These are phyloP conservation scores for Primulina eburnea DNA, from an alignment of 257 asterid species.

Conservation along the genomic window DNA sequence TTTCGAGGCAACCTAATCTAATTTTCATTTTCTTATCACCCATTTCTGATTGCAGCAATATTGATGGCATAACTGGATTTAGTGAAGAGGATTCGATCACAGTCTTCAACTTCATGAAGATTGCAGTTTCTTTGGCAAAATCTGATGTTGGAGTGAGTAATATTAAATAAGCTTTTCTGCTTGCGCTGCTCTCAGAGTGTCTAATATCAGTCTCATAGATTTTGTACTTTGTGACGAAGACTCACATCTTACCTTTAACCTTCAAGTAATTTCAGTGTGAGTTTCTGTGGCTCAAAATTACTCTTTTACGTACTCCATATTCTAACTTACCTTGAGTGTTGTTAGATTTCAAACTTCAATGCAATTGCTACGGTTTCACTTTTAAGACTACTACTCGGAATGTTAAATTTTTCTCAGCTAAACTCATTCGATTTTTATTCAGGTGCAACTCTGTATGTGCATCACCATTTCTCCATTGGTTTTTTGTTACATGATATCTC, in stretches of 20 bases:
- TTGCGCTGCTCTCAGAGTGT: not conserved
- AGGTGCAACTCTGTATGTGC: constrained; percentile 1
- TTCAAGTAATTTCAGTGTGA: not conserved
- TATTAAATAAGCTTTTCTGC: not conserved
- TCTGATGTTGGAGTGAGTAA: constrained; percentile 51
- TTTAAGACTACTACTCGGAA: not conserved
- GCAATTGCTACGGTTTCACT: not conserved
- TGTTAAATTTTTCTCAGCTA: not conserved
- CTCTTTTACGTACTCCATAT: too few relatives aligned
- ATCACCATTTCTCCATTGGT: not conserved
- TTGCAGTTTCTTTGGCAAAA: constrained; percentile 60
- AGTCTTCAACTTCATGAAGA: constrained; percentile 62
- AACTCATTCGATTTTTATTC: not conserved
- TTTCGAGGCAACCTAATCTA: not conserved
- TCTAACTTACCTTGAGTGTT: too few relatives aligned
- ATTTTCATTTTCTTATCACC: constrained; percentile 19
- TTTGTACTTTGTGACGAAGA: not conserved
- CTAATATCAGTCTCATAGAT: not conserved
- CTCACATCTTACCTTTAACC: not conserved
- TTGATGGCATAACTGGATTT: constrained; percentile 89
- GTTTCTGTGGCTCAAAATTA: constrained; percentile 1
- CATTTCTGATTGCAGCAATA: constrained; percentile 53
- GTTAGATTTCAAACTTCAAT: not conserved
- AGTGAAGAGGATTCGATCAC: constrained; percentile 57
- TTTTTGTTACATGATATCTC: not conserved